A percentile compares a stretch with the other conserved stretches of the same genome.
Conservation (phyloP, 306 rosid genomes). For the Cicer cuneatum region DNA sequence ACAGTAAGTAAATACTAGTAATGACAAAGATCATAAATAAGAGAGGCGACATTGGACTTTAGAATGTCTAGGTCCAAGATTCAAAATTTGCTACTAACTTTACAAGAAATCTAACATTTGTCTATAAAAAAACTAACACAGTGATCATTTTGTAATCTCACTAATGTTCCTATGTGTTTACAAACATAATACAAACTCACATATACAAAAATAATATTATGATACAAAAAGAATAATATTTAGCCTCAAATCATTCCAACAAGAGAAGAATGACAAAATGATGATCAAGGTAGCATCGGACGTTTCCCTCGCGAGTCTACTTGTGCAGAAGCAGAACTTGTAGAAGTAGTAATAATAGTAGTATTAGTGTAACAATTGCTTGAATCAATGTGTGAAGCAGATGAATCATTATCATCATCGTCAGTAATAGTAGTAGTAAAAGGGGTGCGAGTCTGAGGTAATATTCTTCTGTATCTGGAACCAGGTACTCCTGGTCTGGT, state of each 20-base stretch:
- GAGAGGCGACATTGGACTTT: too few species aligned
- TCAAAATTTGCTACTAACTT: too few species aligned
- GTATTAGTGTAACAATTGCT: slow-evolving; percentile 44
- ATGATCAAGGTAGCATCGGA: slow-evolving; percentile 40
- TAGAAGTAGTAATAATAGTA: not conserved
- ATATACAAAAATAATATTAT: not conserved
- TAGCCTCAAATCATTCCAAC: not conserved
- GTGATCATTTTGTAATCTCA: too few species aligned
- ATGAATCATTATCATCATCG: slow-evolving; percentile 51
- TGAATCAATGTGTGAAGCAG: slow-evolving; percentile 46
- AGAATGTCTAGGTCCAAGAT: too few species aligned
- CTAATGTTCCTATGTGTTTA: not conserved
- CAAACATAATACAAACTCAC: not conserved
- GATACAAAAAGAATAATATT: slow-evolving; percentile 6
- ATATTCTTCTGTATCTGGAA: slow-evolving; percentile 60
- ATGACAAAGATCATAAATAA: too few species aligned
- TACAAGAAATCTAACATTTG: too few species aligned
- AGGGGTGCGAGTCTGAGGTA: slow-evolving; percentile 37
- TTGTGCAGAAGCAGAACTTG: slow-evolving; percentile 35
- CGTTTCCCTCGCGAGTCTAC: slow-evolving; percentile 66
- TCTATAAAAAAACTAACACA: too few species aligned
- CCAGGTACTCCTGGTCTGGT: slow-evolving; percentile 72
- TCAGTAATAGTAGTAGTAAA: slow-evolving; percentile 44
- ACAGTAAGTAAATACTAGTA: too few species aligned
- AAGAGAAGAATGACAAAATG: slow-evolving; percentile 5